Evolutionary conservation across 2,329 filamentous ascomycete genomes (phyloP).

Genomic region (Aspergillus cejpii): DNA sequence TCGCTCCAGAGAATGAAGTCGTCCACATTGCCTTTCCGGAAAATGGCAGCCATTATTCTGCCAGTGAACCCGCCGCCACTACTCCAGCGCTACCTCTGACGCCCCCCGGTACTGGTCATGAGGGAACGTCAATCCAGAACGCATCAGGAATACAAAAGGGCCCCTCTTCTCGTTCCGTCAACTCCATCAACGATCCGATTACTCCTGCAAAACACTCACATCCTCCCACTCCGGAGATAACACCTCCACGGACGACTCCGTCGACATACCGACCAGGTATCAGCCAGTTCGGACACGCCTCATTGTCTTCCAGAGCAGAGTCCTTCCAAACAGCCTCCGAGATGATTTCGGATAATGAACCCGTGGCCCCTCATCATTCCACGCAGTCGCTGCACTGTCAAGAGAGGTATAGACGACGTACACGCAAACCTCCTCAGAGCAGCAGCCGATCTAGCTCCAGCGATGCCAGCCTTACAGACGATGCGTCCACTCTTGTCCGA

Average conservation of each 20-base stretch:
- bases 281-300: constrained; percentile 51
- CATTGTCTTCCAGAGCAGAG: constrained; percentile 54
- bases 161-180: constrained; percentile 22
- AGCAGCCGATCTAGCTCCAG: constrained; percentile 20
- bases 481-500: neutral
- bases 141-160: constrained; percentile 20
- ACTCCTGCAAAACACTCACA: constrained; percentile 61
- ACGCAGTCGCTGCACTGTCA: constrained; percentile 17
- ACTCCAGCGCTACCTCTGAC: constrained; percentile 29
- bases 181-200: constrained; percentile 26
- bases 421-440: constrained; percentile 13
- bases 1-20: constrained; percentile 18
- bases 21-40: constrained; percentile 21
- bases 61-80: too few relatives aligned
- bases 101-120: constrained; percentile 29
- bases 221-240: constrained; percentile 68
- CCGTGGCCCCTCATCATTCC: constrained; percentile 24
- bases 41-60: constrained; percentile 20
- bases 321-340: constrained; percentile 69
- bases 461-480: constrained; percentile 3
- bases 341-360: constrained; percentile 57
- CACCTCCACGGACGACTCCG: constrained; percentile 54
- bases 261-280: constrained; percentile 32
- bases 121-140: constrained; percentile 16
- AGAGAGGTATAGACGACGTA: constrained; percentile 12